Percentiles rank a stretch among this genome's conserved stretches.
Conservation (phyloP, 2,329 filamentous ascomycete species). For the Paecilomyces niveus region DNA sequence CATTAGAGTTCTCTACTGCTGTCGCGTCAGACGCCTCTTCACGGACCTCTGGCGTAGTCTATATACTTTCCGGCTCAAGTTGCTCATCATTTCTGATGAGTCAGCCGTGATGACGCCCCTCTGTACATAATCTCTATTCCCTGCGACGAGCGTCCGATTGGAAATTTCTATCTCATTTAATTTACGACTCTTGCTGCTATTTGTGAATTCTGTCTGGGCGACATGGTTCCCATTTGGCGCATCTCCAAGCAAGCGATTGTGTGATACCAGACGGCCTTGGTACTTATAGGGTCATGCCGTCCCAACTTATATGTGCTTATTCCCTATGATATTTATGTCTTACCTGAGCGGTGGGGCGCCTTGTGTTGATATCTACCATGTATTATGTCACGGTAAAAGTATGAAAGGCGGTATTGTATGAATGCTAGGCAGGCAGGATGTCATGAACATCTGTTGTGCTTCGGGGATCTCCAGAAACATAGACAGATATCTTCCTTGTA, state of each 20-base stretch:
- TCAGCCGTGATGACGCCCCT: background rate
- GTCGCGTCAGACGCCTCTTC: background rate
- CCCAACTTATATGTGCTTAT: background rate
- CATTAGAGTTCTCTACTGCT: background rate
- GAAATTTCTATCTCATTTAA: background rate
- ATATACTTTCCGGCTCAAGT: background rate
- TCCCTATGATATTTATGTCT: background rate
- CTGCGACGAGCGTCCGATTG: background rate
- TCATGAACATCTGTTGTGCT: background rate
- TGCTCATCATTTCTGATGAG: background rate
- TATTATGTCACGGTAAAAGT: background rate
- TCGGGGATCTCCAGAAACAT: too few relatives aligned
- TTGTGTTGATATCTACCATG: background rate
- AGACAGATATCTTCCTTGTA: too few relatives aligned
- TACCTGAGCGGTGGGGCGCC: background rate
- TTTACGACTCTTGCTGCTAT: background rate
- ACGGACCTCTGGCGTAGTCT: background rate
- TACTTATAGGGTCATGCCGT: background rate
- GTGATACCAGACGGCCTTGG: background rate
- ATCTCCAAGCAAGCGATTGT: background rate
- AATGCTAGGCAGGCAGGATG: background rate
- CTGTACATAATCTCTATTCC: background rate
- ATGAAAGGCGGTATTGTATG: background rate
- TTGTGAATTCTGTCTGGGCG: background rate
- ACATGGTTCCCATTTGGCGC: background rate